phyloP scores from a whole-genome alignment of 148 eudicot genomes.

The Persicaria tinctoria region DNA sequence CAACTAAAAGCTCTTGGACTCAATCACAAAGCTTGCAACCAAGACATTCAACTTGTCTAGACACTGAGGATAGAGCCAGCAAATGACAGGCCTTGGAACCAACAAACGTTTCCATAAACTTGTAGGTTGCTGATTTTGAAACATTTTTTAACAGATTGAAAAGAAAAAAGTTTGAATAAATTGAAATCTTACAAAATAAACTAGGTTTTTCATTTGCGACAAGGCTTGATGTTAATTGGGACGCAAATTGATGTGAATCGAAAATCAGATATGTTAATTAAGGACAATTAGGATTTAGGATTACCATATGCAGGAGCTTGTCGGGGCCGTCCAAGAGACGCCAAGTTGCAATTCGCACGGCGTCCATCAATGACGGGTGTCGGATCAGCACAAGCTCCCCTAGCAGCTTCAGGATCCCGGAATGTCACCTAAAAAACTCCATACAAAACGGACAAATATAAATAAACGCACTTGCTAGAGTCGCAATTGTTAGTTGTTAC shows the following conservation, averaged over 20 bases:
- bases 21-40: neutral
- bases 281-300: constrained; percentile 10
- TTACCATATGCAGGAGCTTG: constrained; percentile 53
- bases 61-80: neutral
- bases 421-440: constrained; percentile 97
- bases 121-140: neutral
- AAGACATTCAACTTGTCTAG: neutral
- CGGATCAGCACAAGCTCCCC: constrained; percentile 89
- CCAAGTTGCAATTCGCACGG: constrained; percentile 92
- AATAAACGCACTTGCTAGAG: neutral
- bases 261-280: neutral
- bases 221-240: neutral
- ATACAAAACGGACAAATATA: constrained; percentile 16
- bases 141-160: neutral
- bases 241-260: too few species aligned
- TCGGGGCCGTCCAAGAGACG: constrained; percentile 84
- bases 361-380: constrained; percentile 90
- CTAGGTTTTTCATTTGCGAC: neutral
- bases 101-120: neutral
- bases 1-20: neutral
- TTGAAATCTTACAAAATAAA: neutral
- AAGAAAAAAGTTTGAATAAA: neutral
- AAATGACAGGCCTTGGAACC: neutral
- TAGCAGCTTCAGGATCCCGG: constrained; percentile 89
- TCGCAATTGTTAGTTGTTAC: neutral